phyloP scores from a whole-genome alignment of 208 protist genomes.

The Trypanosoma conorhini region DNA sequence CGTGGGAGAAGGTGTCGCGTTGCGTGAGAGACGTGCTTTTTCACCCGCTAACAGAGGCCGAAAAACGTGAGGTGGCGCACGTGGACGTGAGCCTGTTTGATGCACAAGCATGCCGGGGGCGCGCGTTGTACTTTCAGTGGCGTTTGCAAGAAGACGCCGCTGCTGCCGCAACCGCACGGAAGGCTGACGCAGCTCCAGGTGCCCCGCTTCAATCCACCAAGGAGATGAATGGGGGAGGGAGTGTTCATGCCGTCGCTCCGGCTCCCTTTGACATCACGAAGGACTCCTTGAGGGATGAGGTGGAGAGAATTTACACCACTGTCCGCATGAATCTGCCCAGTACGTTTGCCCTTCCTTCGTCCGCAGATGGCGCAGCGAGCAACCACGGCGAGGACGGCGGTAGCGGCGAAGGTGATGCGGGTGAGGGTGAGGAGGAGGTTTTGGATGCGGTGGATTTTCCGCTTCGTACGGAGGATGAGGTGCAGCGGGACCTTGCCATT shows the following conservation, averaged over 20 bases:
- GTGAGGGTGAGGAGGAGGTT: conserved; percentile 27
- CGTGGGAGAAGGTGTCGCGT: conserved; percentile 63
- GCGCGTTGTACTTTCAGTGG: conserved; percentile 70
- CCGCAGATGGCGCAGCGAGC: background rate
- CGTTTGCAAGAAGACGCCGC: conserved; percentile 22
- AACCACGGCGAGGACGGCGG: conserved; percentile 24
- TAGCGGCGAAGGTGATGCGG: conserved; percentile 23
- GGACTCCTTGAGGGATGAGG: conserved; percentile 46
- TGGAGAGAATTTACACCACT: conserved; percentile 48
- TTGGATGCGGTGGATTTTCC: conserved; percentile 42
- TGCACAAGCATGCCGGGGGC: conserved; percentile 54
- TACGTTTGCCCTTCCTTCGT: conserved; percentile 19
- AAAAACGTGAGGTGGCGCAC: conserved; percentile 48
- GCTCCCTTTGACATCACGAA: conserved; percentile 64
- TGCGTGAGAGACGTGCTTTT: conserved; percentile 54
- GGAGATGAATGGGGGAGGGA: background rate
- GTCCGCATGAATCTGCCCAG: conserved; percentile 58
- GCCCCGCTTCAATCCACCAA: background rate
- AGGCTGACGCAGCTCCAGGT: background rate
- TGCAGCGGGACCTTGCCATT: conserved; percentile 39
- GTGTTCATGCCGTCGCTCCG: background rate
- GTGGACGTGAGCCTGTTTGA: conserved; percentile 61
- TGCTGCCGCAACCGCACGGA: background rate
- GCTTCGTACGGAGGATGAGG: conserved; percentile 50
- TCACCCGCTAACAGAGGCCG: conserved; percentile 48